Evolutionary conservation across 768 basidiomycete species (phyloP), one percentile per base, ranked within the genome.

Genomic region (Chalciporus sphaerocephalus): DNA sequence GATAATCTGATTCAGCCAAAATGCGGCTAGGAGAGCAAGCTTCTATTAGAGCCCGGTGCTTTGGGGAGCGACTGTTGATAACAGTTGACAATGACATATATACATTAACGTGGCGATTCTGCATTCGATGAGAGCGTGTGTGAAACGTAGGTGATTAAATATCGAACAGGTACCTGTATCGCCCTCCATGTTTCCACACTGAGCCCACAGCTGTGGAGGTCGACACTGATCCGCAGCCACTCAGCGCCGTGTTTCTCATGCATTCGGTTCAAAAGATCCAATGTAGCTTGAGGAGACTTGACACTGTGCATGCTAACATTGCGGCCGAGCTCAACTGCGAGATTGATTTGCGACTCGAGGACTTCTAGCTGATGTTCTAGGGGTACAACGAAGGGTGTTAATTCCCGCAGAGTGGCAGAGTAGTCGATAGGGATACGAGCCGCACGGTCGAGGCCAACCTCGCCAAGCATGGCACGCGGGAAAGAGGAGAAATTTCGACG

Each of bases 251-350:
- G 73, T 58, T 74, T 78, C 51, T 71, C 64, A 40, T 74, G 66
- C 74, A 92, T 79, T 35, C 70, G 70, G 22, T 69, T 66, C 18
- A 98, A 62, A 25, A 92, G 64, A 15, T 86, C 81, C 23, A 81
- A 52, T 1, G 91, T 92, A 44, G 70, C 81, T 56, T 79, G 70
- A 35, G 82, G 82, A 9, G 80, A 74, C 61, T 88, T 87, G 40
- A 95, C 93, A 51, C 87, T 90, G 58, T 99, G 95, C 22, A 97
- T 53, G 54, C 89, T 92, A 45, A 95, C 73, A 59, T 88, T 91
- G 34, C 90, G 74, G 15, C 74, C 66, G 9, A 90, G 62, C 56
- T 90, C 84, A 3, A 93, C 72, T 2, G 95, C 95, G n/a, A 98
- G 57, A 27, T 82, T 81, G 44, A 98, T 61, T 60, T 97, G 95